Base-by-base conservation (phyloP, 148 eudicot species). In the Heliosperma pusillum region DNA sequence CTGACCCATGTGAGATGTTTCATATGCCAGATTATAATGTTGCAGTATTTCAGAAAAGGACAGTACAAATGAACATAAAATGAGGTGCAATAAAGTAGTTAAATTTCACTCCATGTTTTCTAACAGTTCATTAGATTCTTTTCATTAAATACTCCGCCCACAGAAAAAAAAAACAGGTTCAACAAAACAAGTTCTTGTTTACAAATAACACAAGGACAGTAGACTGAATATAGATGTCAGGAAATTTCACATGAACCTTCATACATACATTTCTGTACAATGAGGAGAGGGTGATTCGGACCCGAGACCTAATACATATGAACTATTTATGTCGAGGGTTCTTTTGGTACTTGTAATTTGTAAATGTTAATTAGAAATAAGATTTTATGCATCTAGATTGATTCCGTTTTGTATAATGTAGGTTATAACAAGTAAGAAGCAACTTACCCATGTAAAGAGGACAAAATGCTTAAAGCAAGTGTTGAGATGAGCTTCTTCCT, bases 401-500 rank as follows among this genome's bases (percentile, higher is more conserved):
- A 7, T 30, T 8, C 2, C 52, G 25, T 1, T 66, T 36, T 40
- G 52, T 66, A 66, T 66, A 45, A n/a, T 16, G 55, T 16, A 42
- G 22, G 66, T 24, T 8, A 26, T 62, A 25, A 62, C 9, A 62
- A 29, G 15, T 21, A 27, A 25, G 29, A 45, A 71, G 21, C 72
- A 53, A 73, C 92, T 86, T 86, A 94, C 97, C 77, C 90, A 91
- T 58, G 98, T 90, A 74, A 91, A 91, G 24, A 94, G 85, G 66
- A 94, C 89, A 78, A 91, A 91, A 81, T 94, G 98, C 87, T 91
- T 91, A 84, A 94, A 94, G 83, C 97, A 94, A 71, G 97, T 91
- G 71, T 94, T 94, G 29, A 94, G 82, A 79, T 94, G 97, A 66
- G 98, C 98, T 77, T 94, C 98, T 87, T 94, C 98, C 85, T 94